phyloP scores from a whole-genome alignment of 1,284 basidiomycete species.

The Apiotrichum brassicae region DNA sequence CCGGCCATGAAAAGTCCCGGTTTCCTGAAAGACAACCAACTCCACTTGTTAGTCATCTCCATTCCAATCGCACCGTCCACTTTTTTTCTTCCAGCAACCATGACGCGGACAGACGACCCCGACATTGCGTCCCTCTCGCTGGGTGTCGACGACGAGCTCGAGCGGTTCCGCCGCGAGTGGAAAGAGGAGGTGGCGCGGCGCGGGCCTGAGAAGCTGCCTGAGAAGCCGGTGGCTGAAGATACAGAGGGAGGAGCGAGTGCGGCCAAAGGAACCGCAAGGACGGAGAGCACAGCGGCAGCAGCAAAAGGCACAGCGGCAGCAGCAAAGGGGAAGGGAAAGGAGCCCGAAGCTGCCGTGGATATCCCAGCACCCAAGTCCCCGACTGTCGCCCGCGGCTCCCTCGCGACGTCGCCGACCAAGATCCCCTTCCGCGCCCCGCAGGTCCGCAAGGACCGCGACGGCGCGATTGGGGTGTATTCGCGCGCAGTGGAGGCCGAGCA shows the following conservation, averaged over 20 bases:
- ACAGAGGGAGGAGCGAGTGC: too few relatives aligned
- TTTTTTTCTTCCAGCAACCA: background rate
- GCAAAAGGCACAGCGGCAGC: too few relatives aligned
- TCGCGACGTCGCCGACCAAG: background rate
- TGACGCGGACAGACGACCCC: background rate
- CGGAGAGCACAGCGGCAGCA: too few relatives aligned
- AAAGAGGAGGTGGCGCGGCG: constrained; percentile 54
- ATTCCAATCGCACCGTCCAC: background rate
- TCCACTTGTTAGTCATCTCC: background rate
- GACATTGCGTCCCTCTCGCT: background rate
- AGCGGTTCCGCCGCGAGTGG: constrained; percentile 67
- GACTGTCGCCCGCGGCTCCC: background rate
- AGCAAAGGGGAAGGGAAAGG: too few relatives aligned
- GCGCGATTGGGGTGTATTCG: constrained; percentile 61
- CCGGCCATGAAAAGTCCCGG: too few relatives aligned
- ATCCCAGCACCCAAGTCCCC: background rate
- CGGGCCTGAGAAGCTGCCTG: background rate
- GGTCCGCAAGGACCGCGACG: constrained; percentile 17
- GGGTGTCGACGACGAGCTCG: constrained; percentile 53
- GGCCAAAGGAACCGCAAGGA: too few relatives aligned
- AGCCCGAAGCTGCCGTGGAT: too few relatives aligned
- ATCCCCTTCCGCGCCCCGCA: constrained; percentile 14
- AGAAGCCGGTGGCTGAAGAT: background rate
- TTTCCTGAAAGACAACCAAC: too few relatives aligned
- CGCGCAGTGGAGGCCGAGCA: constrained; percentile 67